Conservation (phyloP, 257 asterid species). For the Fraxinus anomala region DNA sequence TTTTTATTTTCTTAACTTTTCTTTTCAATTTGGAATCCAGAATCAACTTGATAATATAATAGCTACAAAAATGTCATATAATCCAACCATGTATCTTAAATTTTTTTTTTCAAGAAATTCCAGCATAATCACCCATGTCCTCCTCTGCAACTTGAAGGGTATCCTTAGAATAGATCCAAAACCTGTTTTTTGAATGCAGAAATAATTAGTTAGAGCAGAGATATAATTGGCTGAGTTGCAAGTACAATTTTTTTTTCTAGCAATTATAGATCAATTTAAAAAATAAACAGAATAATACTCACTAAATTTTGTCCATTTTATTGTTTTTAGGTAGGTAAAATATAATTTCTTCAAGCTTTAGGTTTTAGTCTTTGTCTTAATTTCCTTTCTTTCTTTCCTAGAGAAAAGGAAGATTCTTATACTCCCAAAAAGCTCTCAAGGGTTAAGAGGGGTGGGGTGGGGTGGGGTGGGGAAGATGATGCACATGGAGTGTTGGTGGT, state of each 20-base stretch:
- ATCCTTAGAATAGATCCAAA: slow-evolving; percentile 40
- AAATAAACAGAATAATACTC: slow-evolving; percentile 7
- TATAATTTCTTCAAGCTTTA: slow-evolving; percentile 38
- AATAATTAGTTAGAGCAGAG: slow-evolving; percentile 3
- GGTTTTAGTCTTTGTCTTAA: slow-evolving; percentile 28
- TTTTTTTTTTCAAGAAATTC: slow-evolving; percentile 11
- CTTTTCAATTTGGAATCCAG: slow-evolving; percentile 18
- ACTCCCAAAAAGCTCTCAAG: slow-evolving; percentile 29
- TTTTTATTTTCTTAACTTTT: slow-evolving; percentile 2
- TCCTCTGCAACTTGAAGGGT: slow-evolving; percentile 30
- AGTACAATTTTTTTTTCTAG: background rate
- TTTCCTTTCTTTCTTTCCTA: slow-evolving; percentile 7
- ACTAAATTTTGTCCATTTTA: slow-evolving; percentile 18
- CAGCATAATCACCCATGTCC: slow-evolving; percentile 25
- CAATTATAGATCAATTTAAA: slow-evolving; percentile 8
- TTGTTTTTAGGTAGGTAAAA: slow-evolving; percentile 41
- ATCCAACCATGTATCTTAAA: slow-evolving; percentile 10
- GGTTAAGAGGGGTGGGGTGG: slow-evolving; percentile 33
- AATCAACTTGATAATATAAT: background rate
- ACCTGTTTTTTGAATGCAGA: slow-evolving; percentile 22
- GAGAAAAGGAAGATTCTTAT: slow-evolving; percentile 39
- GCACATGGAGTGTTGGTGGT: slow-evolving; percentile 84
- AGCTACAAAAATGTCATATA: background rate
- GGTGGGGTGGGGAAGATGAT: slow-evolving; percentile 63
- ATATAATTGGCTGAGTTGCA: slow-evolving; percentile 25